phyloP scores from a whole-genome alignment of 1,284 basidiomycete species.

The Ustilago xerochloae region DNA sequence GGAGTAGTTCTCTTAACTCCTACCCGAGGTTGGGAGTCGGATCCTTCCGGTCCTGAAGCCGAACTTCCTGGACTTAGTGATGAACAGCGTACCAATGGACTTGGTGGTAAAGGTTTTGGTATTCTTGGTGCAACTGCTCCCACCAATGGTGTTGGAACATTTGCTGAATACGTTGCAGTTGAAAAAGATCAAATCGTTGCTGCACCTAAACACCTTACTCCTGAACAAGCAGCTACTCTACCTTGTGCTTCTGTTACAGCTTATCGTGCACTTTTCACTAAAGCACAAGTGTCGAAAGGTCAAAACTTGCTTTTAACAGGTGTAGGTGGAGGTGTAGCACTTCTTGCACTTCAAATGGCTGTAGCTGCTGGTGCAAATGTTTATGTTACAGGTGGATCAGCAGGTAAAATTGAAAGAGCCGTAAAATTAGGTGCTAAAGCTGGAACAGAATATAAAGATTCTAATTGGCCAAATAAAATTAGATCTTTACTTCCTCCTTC shows the following conservation, averaged over 20 bases:
- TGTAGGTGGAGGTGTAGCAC: conserved; percentile 78
- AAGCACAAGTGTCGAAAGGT: conserved; percentile 75
- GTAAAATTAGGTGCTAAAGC: conserved; percentile 79
- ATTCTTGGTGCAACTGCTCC: conserved; percentile 57
- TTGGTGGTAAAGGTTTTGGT: conserved; percentile 59
- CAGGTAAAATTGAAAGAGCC: conserved; percentile 79
- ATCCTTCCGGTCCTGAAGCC: conserved; percentile 72
- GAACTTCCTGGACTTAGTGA: conserved; percentile 38
- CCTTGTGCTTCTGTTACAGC: conserved; percentile 83
- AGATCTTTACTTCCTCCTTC: conserved; percentile 72
- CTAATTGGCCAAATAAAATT: conserved; percentile 78
- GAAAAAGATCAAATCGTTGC: conserved; percentile 77
- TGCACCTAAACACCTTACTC: conserved; percentile 78
- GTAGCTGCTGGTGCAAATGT: conserved; percentile 81
- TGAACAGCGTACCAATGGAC: conserved; percentile 41
- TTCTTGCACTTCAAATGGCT: conserved; percentile 80
- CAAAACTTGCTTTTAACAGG: conserved; percentile 79
- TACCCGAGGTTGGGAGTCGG: conserved; percentile 79
- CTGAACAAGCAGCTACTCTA: conserved; percentile 79
- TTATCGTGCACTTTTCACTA: conserved; percentile 82
- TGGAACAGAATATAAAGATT: conserved; percentile 79
- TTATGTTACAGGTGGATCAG: conserved; percentile 81
- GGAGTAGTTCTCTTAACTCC: conserved; percentile 78
- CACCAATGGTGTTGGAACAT: conserved; percentile 73
- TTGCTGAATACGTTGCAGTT: conserved; percentile 80